A percentile compares a stretch with the other conserved stretches of the same genome.
Conservation (phyloP, 768 basidiomycete species). For the Boletus subcaerulescens region DNA sequence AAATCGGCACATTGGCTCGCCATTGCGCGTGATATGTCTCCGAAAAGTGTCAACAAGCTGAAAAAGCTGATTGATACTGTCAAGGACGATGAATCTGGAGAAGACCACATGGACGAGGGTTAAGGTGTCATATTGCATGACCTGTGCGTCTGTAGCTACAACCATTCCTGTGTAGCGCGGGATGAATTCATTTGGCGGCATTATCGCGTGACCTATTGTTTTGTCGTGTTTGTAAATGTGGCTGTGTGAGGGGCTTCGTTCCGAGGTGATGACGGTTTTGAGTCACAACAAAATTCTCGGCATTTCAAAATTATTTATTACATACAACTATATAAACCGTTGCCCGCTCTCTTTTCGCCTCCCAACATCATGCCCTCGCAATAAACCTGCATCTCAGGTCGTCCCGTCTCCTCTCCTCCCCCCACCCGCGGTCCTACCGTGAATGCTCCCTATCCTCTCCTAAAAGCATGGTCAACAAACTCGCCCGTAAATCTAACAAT, state of each 20-base stretch:
- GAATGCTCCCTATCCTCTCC: constrained; percentile 29
- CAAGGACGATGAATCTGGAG: constrained; percentile 54
- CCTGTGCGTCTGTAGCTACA: background rate
- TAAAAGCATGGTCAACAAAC: constrained; percentile 80
- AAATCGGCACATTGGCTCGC: constrained; percentile 86
- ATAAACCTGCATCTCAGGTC: constrained; percentile 14
- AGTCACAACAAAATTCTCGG: constrained; percentile 33
- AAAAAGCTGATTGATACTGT: constrained; percentile 72
- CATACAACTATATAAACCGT: constrained; percentile 43
- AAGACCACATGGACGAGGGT: constrained; percentile 76
- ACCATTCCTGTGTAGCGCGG: background rate
- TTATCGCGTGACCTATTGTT: constrained; percentile 29
- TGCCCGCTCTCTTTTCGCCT: constrained; percentile 22
- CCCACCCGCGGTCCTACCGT: constrained; percentile 23
- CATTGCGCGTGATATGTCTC: constrained; percentile 89
- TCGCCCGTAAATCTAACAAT: constrained; percentile 77
- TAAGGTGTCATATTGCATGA: constrained; percentile 19
- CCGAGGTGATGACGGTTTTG: constrained; percentile 28
- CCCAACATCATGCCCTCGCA: constrained; percentile 40
- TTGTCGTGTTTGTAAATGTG: constrained; percentile 25
- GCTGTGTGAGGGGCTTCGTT: constrained; percentile 31
- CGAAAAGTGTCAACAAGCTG: constrained; percentile 83
- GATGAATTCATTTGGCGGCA: constrained; percentile 8
- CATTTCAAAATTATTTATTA: constrained; percentile 24
- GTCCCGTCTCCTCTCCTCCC: constrained; percentile 3